These are phyloP conservation scores for Tillandsia leiboldiana DNA, from an alignment of 176 grass and related monocot genomes.

Conservation along the genomic window DNA sequence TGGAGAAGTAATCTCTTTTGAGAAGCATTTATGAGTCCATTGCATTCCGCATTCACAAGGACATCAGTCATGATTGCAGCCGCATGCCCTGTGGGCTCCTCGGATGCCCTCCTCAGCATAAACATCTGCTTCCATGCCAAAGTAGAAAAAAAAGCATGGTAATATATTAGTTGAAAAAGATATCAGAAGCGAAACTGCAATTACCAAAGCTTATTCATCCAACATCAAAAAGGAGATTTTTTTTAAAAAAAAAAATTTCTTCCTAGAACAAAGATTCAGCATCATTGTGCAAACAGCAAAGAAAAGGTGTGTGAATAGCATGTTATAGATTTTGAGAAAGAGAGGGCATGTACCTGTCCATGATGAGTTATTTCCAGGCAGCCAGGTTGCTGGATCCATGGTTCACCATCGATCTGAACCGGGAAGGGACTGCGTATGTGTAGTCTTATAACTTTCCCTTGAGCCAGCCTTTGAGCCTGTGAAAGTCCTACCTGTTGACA, in stretches of 20 bases:
- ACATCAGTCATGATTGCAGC: slow-evolving; percentile 78
- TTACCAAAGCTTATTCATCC: background rate
- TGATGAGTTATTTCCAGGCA: slow-evolving; percentile 82
- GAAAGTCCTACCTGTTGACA: slow-evolving; percentile 78
- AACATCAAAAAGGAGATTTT: background rate
- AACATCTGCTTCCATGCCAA: slow-evolving; percentile 47
- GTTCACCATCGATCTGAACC: slow-evolving; percentile 96
- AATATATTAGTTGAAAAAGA: too few relatives aligned
- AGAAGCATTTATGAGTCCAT: slow-evolving; percentile 69
- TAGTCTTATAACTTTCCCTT: slow-evolving; percentile 77
- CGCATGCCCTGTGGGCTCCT: slow-evolving; percentile 71
- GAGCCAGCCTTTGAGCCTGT: slow-evolving; percentile 62
- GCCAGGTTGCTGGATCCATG: slow-evolving; percentile 85
- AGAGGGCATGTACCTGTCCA: slow-evolving; percentile 50
- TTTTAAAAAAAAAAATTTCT: background rate
- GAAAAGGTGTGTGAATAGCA: background rate
- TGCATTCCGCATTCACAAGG: slow-evolving; percentile 73
- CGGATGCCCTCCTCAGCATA: slow-evolving; percentile 74
- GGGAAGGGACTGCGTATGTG: slow-evolving; percentile 81
- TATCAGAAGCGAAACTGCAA: background rate
- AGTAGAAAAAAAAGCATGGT: background rate
- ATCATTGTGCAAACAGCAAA: too few relatives aligned
- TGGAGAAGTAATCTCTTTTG: slow-evolving; percentile 75
- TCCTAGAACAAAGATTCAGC: background rate
- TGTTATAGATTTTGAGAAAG: background rate